Base-by-base conservation (phyloP, 768 basidiomycete genomes). In the Pleurotus platypus region DNA sequence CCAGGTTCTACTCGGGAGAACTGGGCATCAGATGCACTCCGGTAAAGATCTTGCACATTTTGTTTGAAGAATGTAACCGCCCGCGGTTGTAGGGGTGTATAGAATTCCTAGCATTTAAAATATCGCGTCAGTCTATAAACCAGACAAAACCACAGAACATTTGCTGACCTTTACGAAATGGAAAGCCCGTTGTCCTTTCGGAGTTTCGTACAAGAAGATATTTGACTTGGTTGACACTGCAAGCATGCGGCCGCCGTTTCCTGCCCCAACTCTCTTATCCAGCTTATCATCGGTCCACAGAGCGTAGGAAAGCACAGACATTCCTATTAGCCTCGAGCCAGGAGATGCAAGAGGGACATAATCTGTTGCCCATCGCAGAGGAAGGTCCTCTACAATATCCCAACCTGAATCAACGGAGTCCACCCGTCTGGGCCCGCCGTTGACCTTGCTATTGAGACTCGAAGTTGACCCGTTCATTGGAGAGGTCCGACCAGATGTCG, bases 351-450 rank as follows among this genome's bases (percentile, higher is more conserved):
- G 78, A 0, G 89, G 85, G 2, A 90, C 88, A 65, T 82, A 93
- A 67, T 94, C 92, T 0, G 87, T 87, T n/a, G 90, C 89, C 92
- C 92, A 94, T 30, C 89, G 81, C 46, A 92, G 64, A 1, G 90
- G 88, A 7, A 89, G 71, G 47, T 83, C 81, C 11, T 92, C 90
- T 0, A 91, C 76, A 5, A 91, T 64, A 66, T 92, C 90, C 90
- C 90, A 87, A 27, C 72, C 75, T 11, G 81, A 78, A 48, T 84
- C 83, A 46, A 71, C 72, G 8, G 78, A 70, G 22, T 54, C 51
- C 11, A 38, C 38, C 9, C 51, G 51, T n/a, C 39, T 53, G 13
- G 38, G 30, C 16, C 18, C 30, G 13, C 16, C 38, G 24, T n/a
- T 15, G 40, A 5, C 39, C 22, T 15, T 11, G 15, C 39, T 24